These are phyloP conservation scores for Silene uniflora DNA, from an alignment of 148 eudicot species.

Conservation along the genomic window DNA sequence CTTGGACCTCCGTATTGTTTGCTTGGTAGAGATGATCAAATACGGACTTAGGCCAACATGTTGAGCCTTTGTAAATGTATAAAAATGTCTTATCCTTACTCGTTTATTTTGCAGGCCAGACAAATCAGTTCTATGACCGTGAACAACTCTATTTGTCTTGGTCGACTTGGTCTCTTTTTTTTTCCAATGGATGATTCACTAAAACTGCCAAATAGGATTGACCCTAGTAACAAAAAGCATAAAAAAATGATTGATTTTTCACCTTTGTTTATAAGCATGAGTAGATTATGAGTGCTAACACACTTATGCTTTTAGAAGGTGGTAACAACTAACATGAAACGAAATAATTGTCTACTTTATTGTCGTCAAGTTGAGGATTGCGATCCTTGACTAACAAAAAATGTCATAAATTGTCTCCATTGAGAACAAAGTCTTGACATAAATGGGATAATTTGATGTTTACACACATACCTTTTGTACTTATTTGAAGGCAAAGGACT, in stretches of 20 bases:
- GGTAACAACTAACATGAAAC: not conserved
- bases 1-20: too few relatives aligned
- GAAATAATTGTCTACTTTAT: not conserved
- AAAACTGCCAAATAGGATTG: not conserved
- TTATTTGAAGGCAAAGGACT: not conserved
- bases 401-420: slow-evolving; percentile 1
- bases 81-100: too few relatives aligned
- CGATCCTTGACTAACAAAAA: not conserved
- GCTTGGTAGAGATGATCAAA: too few relatives aligned
- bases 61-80: too few relatives aligned
- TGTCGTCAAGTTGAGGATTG: not conserved
- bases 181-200: not conserved
- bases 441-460: not conserved
- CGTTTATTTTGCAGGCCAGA: too few relatives aligned
- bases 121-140: too few relatives aligned
- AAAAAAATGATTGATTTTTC: not conserved
- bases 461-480: not conserved
- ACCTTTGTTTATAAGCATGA: not conserved
- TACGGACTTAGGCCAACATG: too few relatives aligned
- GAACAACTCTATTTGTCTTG: too few relatives aligned
- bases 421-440: not conserved
- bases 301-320: not conserved
- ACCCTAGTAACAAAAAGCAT: not conserved
- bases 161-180: not conserved
- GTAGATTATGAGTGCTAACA: not conserved